Evolutionary conservation across 2,329 filamentous ascomycete species (phyloP), one percentile per base, ranked within the genome.

Genomic region (Fusarium lateritium): DNA sequence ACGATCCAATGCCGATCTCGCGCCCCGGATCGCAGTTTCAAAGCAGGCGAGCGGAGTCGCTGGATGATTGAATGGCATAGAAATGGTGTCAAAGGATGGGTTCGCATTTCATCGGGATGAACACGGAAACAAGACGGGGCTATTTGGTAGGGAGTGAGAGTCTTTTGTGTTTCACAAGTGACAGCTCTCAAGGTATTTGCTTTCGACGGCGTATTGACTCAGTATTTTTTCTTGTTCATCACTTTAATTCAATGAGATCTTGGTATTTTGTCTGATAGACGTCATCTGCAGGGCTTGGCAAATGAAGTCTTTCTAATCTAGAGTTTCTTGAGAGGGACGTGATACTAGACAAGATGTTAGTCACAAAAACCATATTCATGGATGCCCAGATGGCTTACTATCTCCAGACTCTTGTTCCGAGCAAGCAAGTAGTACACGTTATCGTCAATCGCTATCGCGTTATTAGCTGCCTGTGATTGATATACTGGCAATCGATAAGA

Each of bases 341-440:
- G 77, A 44, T 75, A 77, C 77, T 78, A 39, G 14, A 51, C 28
- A 31, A 4, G 22, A 40, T 46, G 53, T 70, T 57, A 67, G 46
- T 47, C n/a, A 13, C 45, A 56, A 17, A n/a, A 13, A 42, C 10
- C 28, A 13, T 34, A n/a, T 6, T 10, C 15, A 13, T 13, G 22
- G 26, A 15, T 40, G 11, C 14, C 28, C 15, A 28, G 36, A 24
- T 28, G 10, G 65, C 76, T 64, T 68, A 81, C 80, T 74, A 79
- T 74, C 58, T 76, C 71, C 17, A 78, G 56, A 19, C 72, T 69
- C 60, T 79, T 76, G 5, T 73, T 71, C 42, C 74, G 74, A 24
- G 70, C 69, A 50, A 71, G 71, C 31, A 80, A 52, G 33, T 78
- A 73, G 49, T 77, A 74, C 17, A 80, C 70, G 53, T 81, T 77